phyloP scores from a whole-genome alignment of 176 grass and related monocot species.

The Elymus sibiricus region DNA sequence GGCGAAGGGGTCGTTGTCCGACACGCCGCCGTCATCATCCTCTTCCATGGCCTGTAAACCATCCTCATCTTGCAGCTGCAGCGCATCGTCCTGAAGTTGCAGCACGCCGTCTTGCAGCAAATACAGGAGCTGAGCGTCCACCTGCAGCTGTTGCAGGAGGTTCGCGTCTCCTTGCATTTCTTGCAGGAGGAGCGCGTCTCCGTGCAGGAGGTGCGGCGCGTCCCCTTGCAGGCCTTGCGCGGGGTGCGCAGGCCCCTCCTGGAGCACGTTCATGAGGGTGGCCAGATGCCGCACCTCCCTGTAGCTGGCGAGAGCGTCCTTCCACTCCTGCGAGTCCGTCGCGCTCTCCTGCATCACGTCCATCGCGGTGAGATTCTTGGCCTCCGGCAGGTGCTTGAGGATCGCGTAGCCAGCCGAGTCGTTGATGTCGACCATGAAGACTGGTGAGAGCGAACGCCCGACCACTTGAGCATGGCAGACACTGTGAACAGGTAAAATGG shows the following conservation, averaged over 20 bases:
- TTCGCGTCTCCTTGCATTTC: no score
- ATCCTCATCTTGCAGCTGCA: neutral
- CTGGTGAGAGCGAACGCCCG: slow-evolving; percentile 55
- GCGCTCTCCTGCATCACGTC: neutral
- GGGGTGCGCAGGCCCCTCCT: slow-evolving; percentile 21
- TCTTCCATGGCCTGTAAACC: slow-evolving; percentile 25
- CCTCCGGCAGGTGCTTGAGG: slow-evolving; percentile 60
- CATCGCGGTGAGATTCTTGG: neutral
- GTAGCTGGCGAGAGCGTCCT: slow-evolving; percentile 33
- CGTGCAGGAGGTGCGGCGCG: no score
- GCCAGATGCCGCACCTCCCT: slow-evolving; percentile 31
- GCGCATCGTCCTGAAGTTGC: neutral
- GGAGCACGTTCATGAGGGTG: slow-evolving; percentile 25
- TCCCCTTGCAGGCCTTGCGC: no score
- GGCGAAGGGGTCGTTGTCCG: slow-evolving; percentile 19
- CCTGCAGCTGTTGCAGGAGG: no score
- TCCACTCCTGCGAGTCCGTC: slow-evolving; percentile 33
- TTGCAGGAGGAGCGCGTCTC: no score
- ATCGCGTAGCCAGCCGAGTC: slow-evolving; percentile 2
- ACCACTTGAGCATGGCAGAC: slow-evolving; percentile 72
- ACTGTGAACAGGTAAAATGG: slow-evolving; percentile 39
- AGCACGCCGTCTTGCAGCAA: neutral
- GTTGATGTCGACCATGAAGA: slow-evolving; percentile 41
- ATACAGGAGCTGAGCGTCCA: neutral
- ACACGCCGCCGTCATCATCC: slow-evolving; percentile 15